A percentile compares a stretch with the other conserved stretches of the same genome.
Conservation (phyloP, 1,139 yeast species). For the Maudiozyma humilis region DNA sequence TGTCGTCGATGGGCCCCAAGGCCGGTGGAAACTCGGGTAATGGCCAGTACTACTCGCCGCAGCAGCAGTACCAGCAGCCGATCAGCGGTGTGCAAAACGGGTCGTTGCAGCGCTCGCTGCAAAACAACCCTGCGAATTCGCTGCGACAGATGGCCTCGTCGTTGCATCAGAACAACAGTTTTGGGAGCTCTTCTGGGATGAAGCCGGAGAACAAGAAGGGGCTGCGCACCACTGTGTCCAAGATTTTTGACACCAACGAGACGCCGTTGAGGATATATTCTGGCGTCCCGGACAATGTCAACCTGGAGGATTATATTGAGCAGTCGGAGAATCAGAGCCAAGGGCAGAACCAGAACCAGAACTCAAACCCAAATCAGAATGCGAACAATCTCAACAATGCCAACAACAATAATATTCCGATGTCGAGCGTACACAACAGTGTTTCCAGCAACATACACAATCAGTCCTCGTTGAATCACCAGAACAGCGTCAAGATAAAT, state of each 20-base stretch:
- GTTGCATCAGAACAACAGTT: constrained; percentile 10
- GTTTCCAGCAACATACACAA: constrained; percentile 2
- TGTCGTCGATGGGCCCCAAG: constrained; percentile 16
- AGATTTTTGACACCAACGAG: constrained; percentile 62
- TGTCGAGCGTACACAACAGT: neutral
- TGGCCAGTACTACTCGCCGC: neutral
- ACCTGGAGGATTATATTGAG: constrained; percentile 50
- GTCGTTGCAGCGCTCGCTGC: constrained; percentile 3
- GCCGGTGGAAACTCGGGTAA: neutral
- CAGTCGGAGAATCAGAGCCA: constrained; percentile 12
- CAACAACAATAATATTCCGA: neutral
- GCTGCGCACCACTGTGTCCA: constrained; percentile 61
- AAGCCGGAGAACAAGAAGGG: constrained; percentile 24
- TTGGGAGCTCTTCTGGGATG: constrained; percentile 1
- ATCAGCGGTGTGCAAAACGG: neutral
- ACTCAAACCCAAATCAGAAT: too few relatives aligned
- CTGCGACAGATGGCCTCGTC: constrained; percentile 10
- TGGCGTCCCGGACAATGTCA: constrained; percentile 61
- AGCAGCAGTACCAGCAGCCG: neutral
- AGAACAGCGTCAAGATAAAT: constrained; percentile 10
- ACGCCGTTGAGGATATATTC: constrained; percentile 66
- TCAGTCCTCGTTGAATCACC: constrained; percentile 4
- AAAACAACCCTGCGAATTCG: constrained; percentile 17
- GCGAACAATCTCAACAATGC: neutral
- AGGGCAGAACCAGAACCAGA: neutral